Base-by-base conservation (phyloP, 2,329 filamentous ascomycete genomes). In the Neurospora crassa region DNA sequence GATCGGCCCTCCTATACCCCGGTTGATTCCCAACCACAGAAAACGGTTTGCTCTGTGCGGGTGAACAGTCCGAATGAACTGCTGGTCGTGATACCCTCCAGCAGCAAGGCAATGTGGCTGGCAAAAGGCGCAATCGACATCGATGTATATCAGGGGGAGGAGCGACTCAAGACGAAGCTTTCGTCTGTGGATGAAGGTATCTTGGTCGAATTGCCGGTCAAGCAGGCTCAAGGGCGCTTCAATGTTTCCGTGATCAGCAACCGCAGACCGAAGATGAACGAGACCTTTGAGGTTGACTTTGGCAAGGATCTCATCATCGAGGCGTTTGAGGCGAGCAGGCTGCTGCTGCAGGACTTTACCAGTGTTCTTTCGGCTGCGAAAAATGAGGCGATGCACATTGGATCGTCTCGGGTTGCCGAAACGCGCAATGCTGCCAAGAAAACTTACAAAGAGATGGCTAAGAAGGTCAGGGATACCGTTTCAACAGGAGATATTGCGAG, bases 281-380 rank as follows among this genome's bases (percentile, higher is more conserved):
- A 90, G 79, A 86, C 85, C 0, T 87, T 90, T 77, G 83, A 85
- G 47, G 80, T 91, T 40, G 85, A 89, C 77, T 89, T 91, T 78
- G 87, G 87, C 67, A 84, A 80, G 76, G 47, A 53, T 29, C 80
- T 83, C 29, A 77, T 86, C 59, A 81, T 80, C 14, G 82, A 83
- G 47, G 82, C 81, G 16, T 73, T 85, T 6, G 84, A 85, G 70
- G 81, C 80, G 8, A 83, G 84, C 24, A 82, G 81, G 71, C 77
- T 81, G n/a, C 71, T 81, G 8, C 76, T 82, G 45, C 78, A 78
- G 47, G 79, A 74, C 16, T 78, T 86, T 3, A 80, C 83, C 16
- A 81, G 83, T 59, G 81, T 81, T 59, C 76, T 86, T 8, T 80
- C 79, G 10, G 80, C 81, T 47, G 82, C 82, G 10, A 81, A 82